Evolutionary conservation across 1,284 basidiomycete genomes (phyloP), one percentile per base, ranked within the genome.

Genomic region (Moesziomyces sp.): DNA sequence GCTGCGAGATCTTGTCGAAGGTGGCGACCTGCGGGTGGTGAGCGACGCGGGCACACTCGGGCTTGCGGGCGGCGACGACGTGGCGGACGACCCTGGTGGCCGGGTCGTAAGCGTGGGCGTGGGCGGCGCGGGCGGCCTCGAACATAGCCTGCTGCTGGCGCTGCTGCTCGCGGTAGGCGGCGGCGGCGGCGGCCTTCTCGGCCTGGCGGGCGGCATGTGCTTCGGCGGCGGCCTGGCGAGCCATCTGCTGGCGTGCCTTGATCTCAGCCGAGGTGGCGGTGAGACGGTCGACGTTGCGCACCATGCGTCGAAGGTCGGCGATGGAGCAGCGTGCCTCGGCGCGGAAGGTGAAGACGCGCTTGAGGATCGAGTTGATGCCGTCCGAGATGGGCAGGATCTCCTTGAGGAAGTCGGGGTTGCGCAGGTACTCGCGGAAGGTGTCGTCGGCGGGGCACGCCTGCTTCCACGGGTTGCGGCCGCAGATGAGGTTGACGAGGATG

Each of bases 391-490:
- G 83, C 7, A 84, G 74, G 45, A 84, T 83, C 61, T 79, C 77
- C 51, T 69, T 68, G 52, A 84, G 67, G 51, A 81, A 81, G 49
- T 82, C 75, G 9, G 79, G 79, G 52, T 81, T 76, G 51, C 73
- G 74, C 33, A 81, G 63, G 48, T 82, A 84, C 58, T 81, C 78
- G 57, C 75, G 68, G 86, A 92, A 96, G 44, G 89, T 90, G 55
- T 89, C 88, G 85, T 97, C 93, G 48, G 87, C 86, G 6, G 87
- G 85, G 48, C 87, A 89, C 5, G 95, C 93, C 75, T 88, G 87
- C 69, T 89, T 88, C 95, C 95, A 97, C 6, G 93, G 94, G 83
- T 92, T 93, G 46, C 92, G 89, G 19, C 92, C 92, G 61, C 91
- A 91, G 49, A 93, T 90, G 85, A 97, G 88, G 85, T 95, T 97